A percentile compares a stretch with the other conserved stretches of the same genome.
Evolutionary conservation across 1,284 basidiomycete species (phyloP).

Genomic region (Leccinum subatratum): DNA sequence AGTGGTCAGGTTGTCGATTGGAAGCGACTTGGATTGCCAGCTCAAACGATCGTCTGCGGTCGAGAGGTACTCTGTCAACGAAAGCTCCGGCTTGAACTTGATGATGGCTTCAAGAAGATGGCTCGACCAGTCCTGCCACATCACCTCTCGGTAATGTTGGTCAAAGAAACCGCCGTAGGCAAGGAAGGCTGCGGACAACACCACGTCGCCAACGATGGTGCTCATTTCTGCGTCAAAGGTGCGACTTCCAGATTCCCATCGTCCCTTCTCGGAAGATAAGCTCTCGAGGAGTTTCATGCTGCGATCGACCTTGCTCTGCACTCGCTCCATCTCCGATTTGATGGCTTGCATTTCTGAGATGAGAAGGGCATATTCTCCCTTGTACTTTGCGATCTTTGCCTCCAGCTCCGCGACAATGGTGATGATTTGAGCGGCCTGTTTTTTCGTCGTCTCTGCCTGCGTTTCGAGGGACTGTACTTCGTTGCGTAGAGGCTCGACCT

Average conservation of each 20-base stretch:
- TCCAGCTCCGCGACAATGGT: constrained; percentile 93
- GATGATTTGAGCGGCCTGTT: constrained; percentile 85
- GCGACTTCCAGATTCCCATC: constrained; percentile 94
- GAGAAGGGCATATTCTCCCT: constrained; percentile 95
- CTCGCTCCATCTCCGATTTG: constrained; percentile 96
- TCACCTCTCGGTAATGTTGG: constrained; percentile 93
- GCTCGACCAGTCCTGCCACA: constrained; percentile 94
- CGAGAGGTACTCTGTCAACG: constrained; percentile 93
- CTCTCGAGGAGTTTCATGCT: constrained; percentile 95
- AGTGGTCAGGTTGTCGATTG: constrained; percentile 91
- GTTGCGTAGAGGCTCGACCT: constrained; percentile 92
- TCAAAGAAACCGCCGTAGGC: constrained; percentile 99
- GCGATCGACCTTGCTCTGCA: constrained; percentile 94
- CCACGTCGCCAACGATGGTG: constrained; percentile 95
- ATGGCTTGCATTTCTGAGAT: constrained; percentile 98
- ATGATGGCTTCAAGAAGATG: constrained; percentile 88
- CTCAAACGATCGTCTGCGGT: constrained; percentile 94
- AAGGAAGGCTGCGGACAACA: constrained; percentile 94
- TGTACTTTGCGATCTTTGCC: constrained; percentile 88
- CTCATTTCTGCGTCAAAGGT: constrained; percentile 99
- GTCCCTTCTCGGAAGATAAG: constrained; percentile 88
- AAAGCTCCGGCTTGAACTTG: constrained; percentile 89
- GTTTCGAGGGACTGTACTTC: constrained; percentile 92
- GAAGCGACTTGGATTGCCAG: constrained; percentile 94
- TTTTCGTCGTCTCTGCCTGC: constrained; percentile 89